phyloP scores from a whole-genome alignment of 2,329 filamentous ascomycete genomes.

The Lasiodiplodia theobromae region DNA sequence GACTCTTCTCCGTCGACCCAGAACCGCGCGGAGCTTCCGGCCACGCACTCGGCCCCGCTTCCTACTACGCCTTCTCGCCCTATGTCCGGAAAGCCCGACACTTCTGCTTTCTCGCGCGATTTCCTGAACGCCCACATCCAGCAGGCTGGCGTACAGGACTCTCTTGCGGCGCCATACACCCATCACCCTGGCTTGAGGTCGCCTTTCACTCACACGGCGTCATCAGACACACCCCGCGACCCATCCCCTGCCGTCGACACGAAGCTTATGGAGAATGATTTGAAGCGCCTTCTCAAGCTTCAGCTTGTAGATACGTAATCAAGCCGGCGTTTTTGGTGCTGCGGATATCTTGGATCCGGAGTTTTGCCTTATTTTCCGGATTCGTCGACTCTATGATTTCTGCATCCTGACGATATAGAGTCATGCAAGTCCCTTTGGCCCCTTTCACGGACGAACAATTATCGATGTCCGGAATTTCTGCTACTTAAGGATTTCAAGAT shows the following conservation, averaged over 20 bases:
- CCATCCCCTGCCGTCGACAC: slow-evolving; percentile 35
- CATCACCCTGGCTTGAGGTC: slow-evolving; percentile 29
- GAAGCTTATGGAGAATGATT: slow-evolving; percentile 48
- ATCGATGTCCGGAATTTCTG: slow-evolving; percentile 23
- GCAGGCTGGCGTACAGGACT: slow-evolving; percentile 24
- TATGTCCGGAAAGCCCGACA: slow-evolving; percentile 33
- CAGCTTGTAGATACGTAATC: slow-evolving; percentile 30
- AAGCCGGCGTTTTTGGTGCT: slow-evolving; percentile 24
- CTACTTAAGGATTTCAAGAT: slow-evolving; percentile 27
- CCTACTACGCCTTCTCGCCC: slow-evolving; percentile 29
- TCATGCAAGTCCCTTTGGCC: slow-evolving; percentile 22
- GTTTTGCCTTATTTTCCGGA: slow-evolving; percentile 24
- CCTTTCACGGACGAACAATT: slow-evolving; percentile 19
- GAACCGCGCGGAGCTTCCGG: slow-evolving; percentile 13
- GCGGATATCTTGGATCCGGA: slow-evolving; percentile 25
- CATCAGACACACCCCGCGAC: slow-evolving; percentile 9
- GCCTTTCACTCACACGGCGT: slow-evolving; percentile 17
- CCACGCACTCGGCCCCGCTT: neutral
- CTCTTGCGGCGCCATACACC: slow-evolving; percentile 30
- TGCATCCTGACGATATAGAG: slow-evolving; percentile 17
- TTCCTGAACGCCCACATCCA: slow-evolving; percentile 44
- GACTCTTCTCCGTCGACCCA: slow-evolving; percentile 23
- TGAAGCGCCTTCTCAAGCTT: slow-evolving; percentile 49
- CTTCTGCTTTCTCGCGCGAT: slow-evolving; percentile 38
- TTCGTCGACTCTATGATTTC: slow-evolving; percentile 21